Evolutionary conservation across 2,329 filamentous ascomycete species (phyloP), one percentile per base, ranked within the genome.

Genomic region (Colletotrichum coccodes): DNA sequence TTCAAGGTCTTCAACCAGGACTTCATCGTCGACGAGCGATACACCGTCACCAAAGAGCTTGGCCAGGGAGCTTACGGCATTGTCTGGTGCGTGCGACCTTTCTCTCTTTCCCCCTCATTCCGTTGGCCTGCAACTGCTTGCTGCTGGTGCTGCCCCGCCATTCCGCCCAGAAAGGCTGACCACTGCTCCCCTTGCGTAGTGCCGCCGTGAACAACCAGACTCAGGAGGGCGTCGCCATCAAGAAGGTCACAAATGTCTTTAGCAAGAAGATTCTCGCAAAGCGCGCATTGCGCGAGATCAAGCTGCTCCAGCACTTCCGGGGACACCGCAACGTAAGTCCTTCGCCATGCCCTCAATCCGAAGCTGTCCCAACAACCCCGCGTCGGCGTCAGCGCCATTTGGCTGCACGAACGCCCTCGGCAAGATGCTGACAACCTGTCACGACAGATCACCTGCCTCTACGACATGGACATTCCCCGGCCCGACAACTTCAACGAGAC

Each of bases 1-100:
- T 98, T 97, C 89, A 97, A 97, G 91, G 95, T 99, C 81, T 99
- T 99, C 85, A 98, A 98, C 87, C 96, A 99, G 80, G 96, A 99
- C 85, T 99, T 99, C 80, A 91, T 98, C 75, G 96, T 98, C 78
- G 96, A 98, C 80, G 95, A 98, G 83, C 91, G 95, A 76, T 99
- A 99, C 85, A 97, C 93, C 73, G 96, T 99, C 73, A 98, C 95
- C 73, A 99, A 99, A 88, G 96, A 99, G 86, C 87, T 99, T 63
- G 96, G 96, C 52, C 96, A 99, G 82, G 96, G 96, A 78, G 96
- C 96, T 77, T 99, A 99, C 79, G 96, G 96, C 79, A 98, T 99
- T 77, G 96, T 99, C 79, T 99, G 96, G 94, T 97, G 88, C 79
- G 82, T 76, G 50, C 66, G 36, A 54, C 56, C n/a, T 53, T n/a